Conservation (phyloP, 768 basidiomycete genomes). For the Dentipellis sp. region DNA sequence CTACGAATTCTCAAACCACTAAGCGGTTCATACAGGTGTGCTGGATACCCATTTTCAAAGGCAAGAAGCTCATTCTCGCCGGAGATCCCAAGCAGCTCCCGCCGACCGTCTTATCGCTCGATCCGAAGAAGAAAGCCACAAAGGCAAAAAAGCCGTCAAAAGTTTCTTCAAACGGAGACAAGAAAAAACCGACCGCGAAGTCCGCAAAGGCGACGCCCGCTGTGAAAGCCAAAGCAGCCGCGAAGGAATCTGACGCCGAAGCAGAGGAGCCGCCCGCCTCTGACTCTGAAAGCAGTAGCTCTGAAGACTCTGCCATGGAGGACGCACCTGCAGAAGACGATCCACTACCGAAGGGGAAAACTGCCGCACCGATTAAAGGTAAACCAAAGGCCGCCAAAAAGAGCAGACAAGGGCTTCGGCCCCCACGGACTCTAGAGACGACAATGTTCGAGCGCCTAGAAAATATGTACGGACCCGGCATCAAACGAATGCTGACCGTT, state of each 20-base stretch:
- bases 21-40: conserved; percentile 45
- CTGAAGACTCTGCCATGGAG: background rate
- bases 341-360: background rate
- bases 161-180: background rate
- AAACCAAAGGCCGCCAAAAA: background rate
- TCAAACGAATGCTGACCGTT: conserved; percentile 81
- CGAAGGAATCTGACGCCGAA: background rate
- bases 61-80: conserved; percentile 80
- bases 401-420: conserved; percentile 26
- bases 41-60: conserved; percentile 94
- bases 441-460: conserved; percentile 93
- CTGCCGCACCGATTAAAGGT: background rate
- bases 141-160: background rate
- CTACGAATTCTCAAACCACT: background rate
- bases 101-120: conserved; percentile 76
- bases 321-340: background rate
- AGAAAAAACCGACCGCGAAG: background rate
- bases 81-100: conserved; percentile 96
- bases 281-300: background rate
- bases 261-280: background rate
- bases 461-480: conserved; percentile 70
- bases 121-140: conserved; percentile 24
- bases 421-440: conserved; percentile 69
- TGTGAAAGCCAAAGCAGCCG: background rate
- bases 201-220: background rate